Evolutionary conservation across 176 grass and related monocot genomes (phyloP), one percentile per base, ranked within the genome.

Genomic region (Themeda triandra): DNA sequence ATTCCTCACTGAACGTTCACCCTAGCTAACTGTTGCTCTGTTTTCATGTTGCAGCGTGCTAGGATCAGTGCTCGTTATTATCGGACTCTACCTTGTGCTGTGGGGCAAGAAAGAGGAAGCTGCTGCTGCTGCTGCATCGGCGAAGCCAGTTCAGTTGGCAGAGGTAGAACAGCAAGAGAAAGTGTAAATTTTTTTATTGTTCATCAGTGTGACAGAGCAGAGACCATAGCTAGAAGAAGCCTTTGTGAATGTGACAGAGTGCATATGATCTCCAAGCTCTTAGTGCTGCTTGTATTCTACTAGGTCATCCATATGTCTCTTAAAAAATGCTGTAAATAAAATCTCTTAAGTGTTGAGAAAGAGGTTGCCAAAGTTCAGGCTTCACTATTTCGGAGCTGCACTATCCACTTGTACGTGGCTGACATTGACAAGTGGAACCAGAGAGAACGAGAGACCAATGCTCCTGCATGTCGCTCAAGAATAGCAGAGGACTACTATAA

Each of bases 81-180:
- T 78, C 33, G 96, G 93, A 9, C 91, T 94, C 63, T 98, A 95
- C 83, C 88, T 92, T 40, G 91, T 98, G 32, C 83, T 98, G 1
- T 98, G 93, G 96, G 93, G 96, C 54, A 98, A 98, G 84, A 94
- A 71, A 76, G 67, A 88, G 62, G 96, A 98, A 75, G 77, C 81
- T 25, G 37, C 44, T 35, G 36, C 75, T 60, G 58, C 23, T 15
- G 21, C n/a, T n/a, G n/a, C n/a, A n/a, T 25, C 37, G 2, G 51
- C 40, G 3, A 91, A 91, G 48, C 69, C 45, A n/a, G 79, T 28
- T 21, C 82, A 75, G 39, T 36, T 36, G 48, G 23, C 60, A 4
- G 64, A 77, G 12, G 12, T 81, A 41, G 51, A 63, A 28, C 54
- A 86, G 53, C 85, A 76, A 70, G 80, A 80, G 63, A 76, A 41